Percentiles rank a stretch among this genome's conserved stretches.
phyloP scores from a whole-genome alignment of 164 flowering plant genomes.

The Nymphaea colorata region DNA sequence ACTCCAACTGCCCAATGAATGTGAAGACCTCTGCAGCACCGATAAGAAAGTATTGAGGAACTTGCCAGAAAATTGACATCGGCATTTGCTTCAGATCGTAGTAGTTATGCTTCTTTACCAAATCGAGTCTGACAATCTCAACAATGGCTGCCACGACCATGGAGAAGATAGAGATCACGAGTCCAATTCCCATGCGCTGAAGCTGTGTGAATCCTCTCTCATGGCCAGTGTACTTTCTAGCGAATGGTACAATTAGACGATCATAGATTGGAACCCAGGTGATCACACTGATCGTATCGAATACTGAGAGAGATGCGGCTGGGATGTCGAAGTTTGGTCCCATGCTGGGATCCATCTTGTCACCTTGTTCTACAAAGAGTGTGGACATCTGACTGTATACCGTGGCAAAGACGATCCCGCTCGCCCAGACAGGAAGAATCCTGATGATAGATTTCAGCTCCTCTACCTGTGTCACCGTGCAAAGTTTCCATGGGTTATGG shows the following conservation, averaged over 20 bases:
- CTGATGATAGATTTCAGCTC: constrained; percentile 25
- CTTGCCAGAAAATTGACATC: constrained; percentile 33
- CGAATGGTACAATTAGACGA: constrained; percentile 16
- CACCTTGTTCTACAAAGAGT: constrained; percentile 31
- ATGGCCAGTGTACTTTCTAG: constrained; percentile 16
- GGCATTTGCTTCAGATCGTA: constrained; percentile 19
- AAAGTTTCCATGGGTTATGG: constrained; percentile 24
- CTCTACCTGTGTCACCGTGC: constrained; percentile 35
- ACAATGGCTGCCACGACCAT: constrained; percentile 23
- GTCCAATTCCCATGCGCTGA: constrained; percentile 34
- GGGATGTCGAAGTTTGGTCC: constrained; percentile 9
- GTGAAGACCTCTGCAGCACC: constrained; percentile 49
- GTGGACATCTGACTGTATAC: constrained; percentile 36
- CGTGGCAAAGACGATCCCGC: constrained; percentile 25
- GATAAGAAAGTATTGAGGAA: constrained; percentile 39
- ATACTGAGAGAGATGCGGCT: background rate
- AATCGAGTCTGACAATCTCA: constrained; percentile 19
- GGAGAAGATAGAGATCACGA: constrained; percentile 22
- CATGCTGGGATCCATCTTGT: constrained; percentile 28
- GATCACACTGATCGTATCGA: background rate
- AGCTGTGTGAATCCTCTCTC: constrained; percentile 27
- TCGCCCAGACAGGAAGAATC: constrained; percentile 31
- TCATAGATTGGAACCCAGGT: constrained; percentile 18
- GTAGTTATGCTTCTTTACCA: constrained; percentile 19
- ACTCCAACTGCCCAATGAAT: constrained; percentile 37